Conservation (phyloP, 371 early-diverging fungal genomes). For the Nematocida ironsii region DNA sequence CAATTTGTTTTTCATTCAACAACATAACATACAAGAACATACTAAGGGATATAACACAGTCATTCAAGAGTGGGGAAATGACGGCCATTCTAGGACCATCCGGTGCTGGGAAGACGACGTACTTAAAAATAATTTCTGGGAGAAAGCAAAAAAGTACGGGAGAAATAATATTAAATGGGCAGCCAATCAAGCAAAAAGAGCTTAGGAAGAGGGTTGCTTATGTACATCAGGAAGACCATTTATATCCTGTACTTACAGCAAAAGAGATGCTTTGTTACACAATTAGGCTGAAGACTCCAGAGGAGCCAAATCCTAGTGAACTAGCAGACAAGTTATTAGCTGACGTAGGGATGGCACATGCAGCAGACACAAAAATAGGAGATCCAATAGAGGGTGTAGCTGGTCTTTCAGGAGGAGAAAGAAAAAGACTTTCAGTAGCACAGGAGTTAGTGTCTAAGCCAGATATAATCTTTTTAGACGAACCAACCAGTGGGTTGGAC, state of each 20-base stretch:
- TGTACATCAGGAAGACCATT: slow-evolving; percentile 72
- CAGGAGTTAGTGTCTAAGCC: slow-evolving; percentile 81
- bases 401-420: slow-evolving; percentile 76
- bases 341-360: slow-evolving; percentile 42
- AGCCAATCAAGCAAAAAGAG: slow-evolving; percentile 65
- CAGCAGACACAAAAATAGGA: slow-evolving; percentile 34
- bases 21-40: slow-evolving; percentile 39
- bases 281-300: slow-evolving; percentile 69
- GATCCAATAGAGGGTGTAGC: slow-evolving; percentile 56
- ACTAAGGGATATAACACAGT: slow-evolving; percentile 26
- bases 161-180: slow-evolving; percentile 78
- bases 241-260: slow-evolving; percentile 68
- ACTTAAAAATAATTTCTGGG: slow-evolving; percentile 79
- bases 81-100: slow-evolving; percentile 71
- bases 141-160: slow-evolving; percentile 75
- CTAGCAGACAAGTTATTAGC: slow-evolving; percentile 46
- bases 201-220: slow-evolving; percentile 70
- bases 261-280: slow-evolving; percentile 64
- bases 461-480: slow-evolving; percentile 81
- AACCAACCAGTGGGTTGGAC: slow-evolving; percentile 82
- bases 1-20: slow-evolving; percentile 37
- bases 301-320: slow-evolving; percentile 28
- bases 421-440: slow-evolving; percentile 79
- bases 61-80: slow-evolving; percentile 65
- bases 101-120: slow-evolving; percentile 82